Base-by-base conservation (phyloP, 1,284 basidiomycete species). In the Cryptococcus sp. region DNA sequence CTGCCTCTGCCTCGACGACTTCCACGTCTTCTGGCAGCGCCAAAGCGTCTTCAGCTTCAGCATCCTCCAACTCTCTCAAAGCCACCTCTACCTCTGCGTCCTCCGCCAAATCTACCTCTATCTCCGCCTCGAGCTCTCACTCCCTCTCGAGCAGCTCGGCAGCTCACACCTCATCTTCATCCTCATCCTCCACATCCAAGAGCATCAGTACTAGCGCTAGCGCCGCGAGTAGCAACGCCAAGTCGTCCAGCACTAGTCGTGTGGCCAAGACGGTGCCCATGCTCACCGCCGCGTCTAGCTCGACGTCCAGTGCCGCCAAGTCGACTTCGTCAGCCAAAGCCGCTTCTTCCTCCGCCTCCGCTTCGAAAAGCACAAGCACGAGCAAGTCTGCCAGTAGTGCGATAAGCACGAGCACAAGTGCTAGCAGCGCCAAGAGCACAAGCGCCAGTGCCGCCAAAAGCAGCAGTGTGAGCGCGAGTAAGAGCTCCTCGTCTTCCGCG, bases 21-120 rank as follows among this genome's bases (percentile, higher is more conserved):
- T 54, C 52, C 25, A 30, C 50, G 20, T 41, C 50, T 15, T 40
- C 38, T 41, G n/a, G 45, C 25, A 45, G 48, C 16, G 54, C 20
- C n/a, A 53, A 56, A 27, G 22, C 42, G 13, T 50, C 58, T 15
- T 54, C 52, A 13, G 43, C 55, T 27, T 52, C 52, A 27, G 45
- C 43, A 2, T 58, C 58, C 8, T 38, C 22, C 42, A 45, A 6
- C 42, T 45, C 42, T 19, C 42, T 45, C 42, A 45, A n/a, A 45
- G 5, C 42, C n/a, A 19, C 42, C 5, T 55, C 53, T 27, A 20
- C 52, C 19, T 45, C 52, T 11, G 20, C 42, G 38, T 22, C 47
- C 25, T 40, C 41, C 23, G 51, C 22, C 20, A 54, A 53, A 27
- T 22, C 45, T 35, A 45, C 58, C 30, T 51, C 43, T 20, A n/a